Evolutionary conservation across 2,329 filamentous ascomycete species (phyloP), one percentile per base, ranked within the genome.

Genomic region (Trichophyton benhamiae): DNA sequence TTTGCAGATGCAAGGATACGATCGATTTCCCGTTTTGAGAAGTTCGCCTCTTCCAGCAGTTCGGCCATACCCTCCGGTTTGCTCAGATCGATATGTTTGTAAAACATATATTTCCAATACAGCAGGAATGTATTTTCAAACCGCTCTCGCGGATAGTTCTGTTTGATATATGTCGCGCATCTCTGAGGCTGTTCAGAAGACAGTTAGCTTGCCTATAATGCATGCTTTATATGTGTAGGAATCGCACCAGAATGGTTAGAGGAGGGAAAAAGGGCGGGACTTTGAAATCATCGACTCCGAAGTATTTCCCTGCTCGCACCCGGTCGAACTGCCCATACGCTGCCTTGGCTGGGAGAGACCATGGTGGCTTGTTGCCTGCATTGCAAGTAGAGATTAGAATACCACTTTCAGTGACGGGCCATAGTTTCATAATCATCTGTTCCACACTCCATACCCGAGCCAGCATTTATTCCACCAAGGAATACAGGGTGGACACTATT

Each of bases 291-390:
- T 74, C 70, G 0, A 77, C 68, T 1, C 75, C 76, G 64, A 83
- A 83, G 67, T 83, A 80, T 60, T 73, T 74, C 62, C 77, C 75
- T n/a, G 80, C 79, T 49, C 82, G 74, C 20, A 70, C 67, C 2
- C 68, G 68, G 67, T 85, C 82, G 62, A 76, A 80, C 27, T 67
- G 67, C 57, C 80, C 76, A 68, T 89, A 86, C 0, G 68, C 71
- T 22, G 81, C 84, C 76, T 91, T 91, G 49, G 83, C 84, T 1
- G 84, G 82, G 33, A 88, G 77, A 0, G 78, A 78, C 86, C 87
- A 91, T 0, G 89, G 88, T 0, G 88, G 88, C 65, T 83, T 83
- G 72, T 94, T 92, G 58, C 87, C 86, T 83, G 65, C 30, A n/a
- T 30, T 13, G 17, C 33, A 17, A 22, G 46, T 48, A 48, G 22